These are phyloP conservation scores for Ophiostoma montium DNA, from an alignment of 2,329 filamentous ascomycete genomes.

Conservation along the genomic window DNA sequence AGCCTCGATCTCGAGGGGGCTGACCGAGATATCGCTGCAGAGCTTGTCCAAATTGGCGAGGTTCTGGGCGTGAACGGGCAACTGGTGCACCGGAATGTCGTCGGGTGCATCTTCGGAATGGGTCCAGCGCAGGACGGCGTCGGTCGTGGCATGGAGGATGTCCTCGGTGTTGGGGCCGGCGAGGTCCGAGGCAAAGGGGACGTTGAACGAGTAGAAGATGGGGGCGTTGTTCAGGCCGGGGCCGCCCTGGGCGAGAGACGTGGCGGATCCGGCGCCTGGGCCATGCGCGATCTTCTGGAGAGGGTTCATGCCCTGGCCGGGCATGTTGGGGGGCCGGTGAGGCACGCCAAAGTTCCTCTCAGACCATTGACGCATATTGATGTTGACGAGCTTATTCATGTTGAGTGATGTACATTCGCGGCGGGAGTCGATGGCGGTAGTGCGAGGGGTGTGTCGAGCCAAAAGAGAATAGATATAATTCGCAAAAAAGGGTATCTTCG, in stretches of 20 bases:
- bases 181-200: conserved; percentile 87
- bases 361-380: conserved; percentile 55
- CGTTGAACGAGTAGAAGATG: conserved; percentile 92
- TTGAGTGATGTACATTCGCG: conserved; percentile 15
- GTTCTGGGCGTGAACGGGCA: conserved; percentile 86
- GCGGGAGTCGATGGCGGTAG: not conserved
- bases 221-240: conserved; percentile 62
- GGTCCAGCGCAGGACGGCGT: conserved; percentile 83
- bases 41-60: conserved; percentile 64
- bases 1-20: conserved; percentile 60
- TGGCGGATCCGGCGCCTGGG: conserved; percentile 20
- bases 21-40: conserved; percentile 68
- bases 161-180: conserved; percentile 87
- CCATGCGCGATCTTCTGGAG: conserved; percentile 41
- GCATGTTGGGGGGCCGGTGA: conserved; percentile 36
- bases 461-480: not conserved
- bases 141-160: conserved; percentile 80
- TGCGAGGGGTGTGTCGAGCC: not conserved
- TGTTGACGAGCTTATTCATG: conserved; percentile 54
- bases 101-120: conserved; percentile 79
- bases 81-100: conserved; percentile 68
- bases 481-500: conserved; percentile 1
- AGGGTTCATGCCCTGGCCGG: conserved; percentile 40
- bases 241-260: conserved; percentile 35
- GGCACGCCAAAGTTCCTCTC: conserved; percentile 55